Percentiles rank a stretch among this genome's conserved stretches.
These are phyloP conservation scores for Ceratocystis harringtonii DNA, from an alignment of 2,329 filamentous ascomycete genomes.

Conservation along the genomic window DNA sequence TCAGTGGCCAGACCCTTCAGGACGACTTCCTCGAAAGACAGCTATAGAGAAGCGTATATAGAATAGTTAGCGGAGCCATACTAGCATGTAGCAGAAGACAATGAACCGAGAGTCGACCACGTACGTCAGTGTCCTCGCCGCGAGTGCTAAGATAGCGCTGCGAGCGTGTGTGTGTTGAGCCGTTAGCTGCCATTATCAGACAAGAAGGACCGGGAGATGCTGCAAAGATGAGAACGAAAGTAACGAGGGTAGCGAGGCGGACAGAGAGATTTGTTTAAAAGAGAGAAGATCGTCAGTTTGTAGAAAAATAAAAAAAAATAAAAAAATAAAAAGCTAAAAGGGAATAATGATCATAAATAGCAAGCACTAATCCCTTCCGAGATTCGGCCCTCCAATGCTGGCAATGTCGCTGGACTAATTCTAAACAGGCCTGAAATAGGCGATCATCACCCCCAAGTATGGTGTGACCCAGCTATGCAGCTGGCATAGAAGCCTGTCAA, in stretches of 20 bases:
- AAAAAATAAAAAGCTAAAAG: not conserved
- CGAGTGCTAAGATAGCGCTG: constrained; percentile 38
- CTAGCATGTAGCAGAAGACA: not conserved
- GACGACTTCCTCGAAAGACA: constrained; percentile 83
- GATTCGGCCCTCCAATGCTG: constrained; percentile 13
- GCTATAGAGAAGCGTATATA: constrained; percentile 29
- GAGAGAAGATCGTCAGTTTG: not conserved
- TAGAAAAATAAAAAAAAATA: not conserved
- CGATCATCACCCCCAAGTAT: not conserved
- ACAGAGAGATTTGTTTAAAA: not conserved
- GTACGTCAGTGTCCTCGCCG: constrained; percentile 35
- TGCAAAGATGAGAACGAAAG: not conserved
- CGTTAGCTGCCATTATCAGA: constrained; percentile 30
- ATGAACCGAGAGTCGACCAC: constrained; percentile 13
- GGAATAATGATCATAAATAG: constrained; percentile 4
- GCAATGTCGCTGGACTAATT: not conserved
- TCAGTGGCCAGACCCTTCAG: constrained; percentile 77
- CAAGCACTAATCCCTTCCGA: constrained; percentile 7
- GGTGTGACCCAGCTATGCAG: not conserved
- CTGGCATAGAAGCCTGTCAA: not conserved
- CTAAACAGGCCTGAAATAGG: not conserved
- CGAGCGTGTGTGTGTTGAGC: constrained; percentile 30
- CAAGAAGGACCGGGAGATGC: not conserved
- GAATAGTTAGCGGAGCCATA: constrained; percentile 10
- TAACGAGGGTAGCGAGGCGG: not conserved